Conservation (phyloP, 306 rosid genomes). For the Pueraria montana region DNA sequence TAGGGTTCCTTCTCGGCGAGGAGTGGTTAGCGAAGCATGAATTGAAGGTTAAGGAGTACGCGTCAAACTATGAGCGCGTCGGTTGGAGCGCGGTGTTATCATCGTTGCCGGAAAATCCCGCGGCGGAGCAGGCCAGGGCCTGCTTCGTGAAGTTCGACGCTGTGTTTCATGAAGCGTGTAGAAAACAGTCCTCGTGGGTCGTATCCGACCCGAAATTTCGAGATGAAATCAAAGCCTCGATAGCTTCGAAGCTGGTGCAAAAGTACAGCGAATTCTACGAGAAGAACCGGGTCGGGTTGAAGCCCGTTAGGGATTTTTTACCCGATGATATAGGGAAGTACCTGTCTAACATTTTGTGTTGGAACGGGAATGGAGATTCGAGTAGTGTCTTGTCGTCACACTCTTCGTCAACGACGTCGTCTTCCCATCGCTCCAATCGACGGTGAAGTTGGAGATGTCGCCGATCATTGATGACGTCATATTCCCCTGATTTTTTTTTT, state of each 20-base stretch:
- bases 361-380: slow-evolving; percentile 49
- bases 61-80: slow-evolving; percentile 63
- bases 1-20: slow-evolving; percentile 63
- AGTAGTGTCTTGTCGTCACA: slow-evolving; percentile 59
- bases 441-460: slow-evolving; percentile 15
- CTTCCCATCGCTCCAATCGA: slow-evolving; percentile 43
- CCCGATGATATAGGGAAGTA: slow-evolving; percentile 71
- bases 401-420: slow-evolving; percentile 44
- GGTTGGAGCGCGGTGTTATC: slow-evolving; percentile 78
- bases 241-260: slow-evolving; percentile 58
- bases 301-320: slow-evolving; percentile 42
- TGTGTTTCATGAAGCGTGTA: slow-evolving; percentile 65
- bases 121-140: slow-evolving; percentile 55
- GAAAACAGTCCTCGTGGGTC: slow-evolving; percentile 69
- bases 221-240: slow-evolving; percentile 64
- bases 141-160: slow-evolving; percentile 56
- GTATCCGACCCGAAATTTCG: slow-evolving; percentile 66
- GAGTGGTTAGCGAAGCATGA: slow-evolving; percentile 75
- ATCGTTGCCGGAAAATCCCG: slow-evolving; percentile 66
- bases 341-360: slow-evolving; percentile 68
- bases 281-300: slow-evolving; percentile 56
- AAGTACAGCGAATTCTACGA: slow-evolving; percentile 59
- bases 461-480: not conserved
- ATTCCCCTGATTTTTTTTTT: not conserved
- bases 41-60: slow-evolving; percentile 66